Base-by-base conservation (phyloP, 2,329 filamentous ascomycete genomes). In the Penicillium sp. region DNA sequence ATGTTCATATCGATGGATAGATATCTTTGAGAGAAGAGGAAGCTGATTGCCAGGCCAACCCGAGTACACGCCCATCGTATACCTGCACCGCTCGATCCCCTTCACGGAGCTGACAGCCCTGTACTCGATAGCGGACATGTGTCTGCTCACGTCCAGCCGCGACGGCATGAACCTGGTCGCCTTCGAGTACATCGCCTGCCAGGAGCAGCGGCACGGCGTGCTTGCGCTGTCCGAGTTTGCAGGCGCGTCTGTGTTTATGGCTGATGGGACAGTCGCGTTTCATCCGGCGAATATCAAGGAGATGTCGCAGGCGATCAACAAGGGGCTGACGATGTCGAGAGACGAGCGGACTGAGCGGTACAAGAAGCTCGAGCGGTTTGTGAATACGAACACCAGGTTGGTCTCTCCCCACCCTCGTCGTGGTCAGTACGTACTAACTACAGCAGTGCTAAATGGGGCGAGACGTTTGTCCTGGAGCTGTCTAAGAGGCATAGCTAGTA, bases 121-220 rank as follows among this genome's bases (percentile, higher is more conserved):
- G 5, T 97, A 97, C 70, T 89, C 90, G 20, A 84, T 93, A 18
- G 91, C 90, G 2, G 92, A 96, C 68, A 88, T 89, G 49, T 96
- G 91, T 68, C 81, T 97, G 5, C 90, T 95, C 42, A 93, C 88
- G 3, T 96, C 89, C 0, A 96, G 89, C 5, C 87, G 93, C 45
- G 93, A 97, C 68, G 93, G 93, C 66, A 97, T 97, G 92, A 97
- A 97, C 72, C 82, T 97, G 14, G 93, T 97, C 20, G 93, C 91
- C 0, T 97, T 96, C 74, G 93, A 97, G 74, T 97, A 97, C 75
- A 94, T 97, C 60, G 92, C 92, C 16, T 92, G 90, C 21, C 93
- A 97, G 71, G 83, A 87, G 63, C 83, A 93, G 66, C 85, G 88
- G 54, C 89, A 96, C 68, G 93, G 93, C 47, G 89, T 92, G 52